These are phyloP conservation scores for Camelina neglecta DNA, from an alignment of 345 rosid genomes.

Conservation along the genomic window DNA sequence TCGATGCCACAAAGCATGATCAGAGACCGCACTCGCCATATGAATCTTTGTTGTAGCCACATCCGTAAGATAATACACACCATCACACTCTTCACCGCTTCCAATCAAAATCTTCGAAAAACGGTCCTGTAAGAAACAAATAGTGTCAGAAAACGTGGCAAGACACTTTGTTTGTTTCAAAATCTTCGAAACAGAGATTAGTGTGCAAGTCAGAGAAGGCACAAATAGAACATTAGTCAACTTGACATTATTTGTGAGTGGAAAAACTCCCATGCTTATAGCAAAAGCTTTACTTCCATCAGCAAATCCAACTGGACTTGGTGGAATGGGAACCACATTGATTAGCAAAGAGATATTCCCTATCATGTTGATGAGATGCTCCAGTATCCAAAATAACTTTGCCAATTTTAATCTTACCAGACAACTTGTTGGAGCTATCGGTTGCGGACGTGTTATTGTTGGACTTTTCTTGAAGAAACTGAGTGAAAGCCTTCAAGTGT, in stretches of 20 bases:
- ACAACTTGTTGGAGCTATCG: not conserved
- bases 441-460: not conserved
- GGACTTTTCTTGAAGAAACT: not conserved
- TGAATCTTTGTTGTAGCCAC: not conserved
- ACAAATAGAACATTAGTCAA: not conserved
- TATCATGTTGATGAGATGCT: not conserved
- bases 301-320: not conserved
- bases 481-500: not conserved
- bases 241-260: not conserved
- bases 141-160: not conserved
- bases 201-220: not conserved
- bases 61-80: not conserved
- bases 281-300: not conserved
- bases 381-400: not conserved
- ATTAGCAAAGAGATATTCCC: not conserved
- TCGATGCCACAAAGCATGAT: not conserved
- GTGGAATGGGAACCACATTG: not conserved
- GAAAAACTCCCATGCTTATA: not conserved
- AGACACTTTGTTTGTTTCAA: not conserved
- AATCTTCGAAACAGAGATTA: not conserved
- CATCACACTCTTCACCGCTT: not conserved
- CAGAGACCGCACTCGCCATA: accelerated
- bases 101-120: not conserved
- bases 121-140: not conserved
- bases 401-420: not conserved